Evolutionary conservation across 2,329 filamentous ascomycete genomes (phyloP).

Genomic region (Pestalotiopsis sp.): DNA sequence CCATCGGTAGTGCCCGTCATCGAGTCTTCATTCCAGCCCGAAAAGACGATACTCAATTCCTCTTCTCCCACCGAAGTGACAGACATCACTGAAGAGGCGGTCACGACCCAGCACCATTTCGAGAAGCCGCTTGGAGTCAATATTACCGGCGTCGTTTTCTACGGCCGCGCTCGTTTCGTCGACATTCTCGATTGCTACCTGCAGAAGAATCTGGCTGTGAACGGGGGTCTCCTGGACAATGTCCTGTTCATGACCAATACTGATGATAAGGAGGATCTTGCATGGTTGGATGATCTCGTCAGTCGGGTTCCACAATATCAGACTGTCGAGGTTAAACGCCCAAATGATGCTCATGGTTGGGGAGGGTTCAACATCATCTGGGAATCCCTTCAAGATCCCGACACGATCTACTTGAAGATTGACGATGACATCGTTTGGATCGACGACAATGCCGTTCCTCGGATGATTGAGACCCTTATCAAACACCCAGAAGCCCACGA

Average conservation of each 20-base stretch:
- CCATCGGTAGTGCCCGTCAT: background rate
- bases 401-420: slow-evolving; percentile 45
- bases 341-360: slow-evolving; percentile 18
- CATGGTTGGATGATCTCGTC: slow-evolving; percentile 42
- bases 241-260: slow-evolving; percentile 49
- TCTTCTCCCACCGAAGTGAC: no score
- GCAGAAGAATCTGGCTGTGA: slow-evolving; percentile 45
- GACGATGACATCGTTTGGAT: slow-evolving; percentile 47
- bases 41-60: no score
- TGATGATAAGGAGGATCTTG: slow-evolving; percentile 39
- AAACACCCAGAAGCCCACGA: slow-evolving; percentile 52
- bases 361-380: slow-evolving; percentile 39
- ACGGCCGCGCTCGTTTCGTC: slow-evolving; percentile 44
- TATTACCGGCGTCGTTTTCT: slow-evolving; percentile 51
- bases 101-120: background rate
- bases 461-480: slow-evolving; percentile 55
- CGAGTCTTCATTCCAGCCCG: no score
- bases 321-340: slow-evolving; percentile 19
- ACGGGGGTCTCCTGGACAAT: slow-evolving; percentile 47
- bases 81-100: no score
- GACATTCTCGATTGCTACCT: slow-evolving; percentile 50
- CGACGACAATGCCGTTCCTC: slow-evolving; percentile 47
- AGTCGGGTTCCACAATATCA: slow-evolving; percentile 39
- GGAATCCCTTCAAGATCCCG: slow-evolving; percentile 31
- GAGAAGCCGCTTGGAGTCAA: slow-evolving; percentile 33